Base-by-base conservation (phyloP, 441 rosid species). In the Pelargonium fulgidum region DNA sequence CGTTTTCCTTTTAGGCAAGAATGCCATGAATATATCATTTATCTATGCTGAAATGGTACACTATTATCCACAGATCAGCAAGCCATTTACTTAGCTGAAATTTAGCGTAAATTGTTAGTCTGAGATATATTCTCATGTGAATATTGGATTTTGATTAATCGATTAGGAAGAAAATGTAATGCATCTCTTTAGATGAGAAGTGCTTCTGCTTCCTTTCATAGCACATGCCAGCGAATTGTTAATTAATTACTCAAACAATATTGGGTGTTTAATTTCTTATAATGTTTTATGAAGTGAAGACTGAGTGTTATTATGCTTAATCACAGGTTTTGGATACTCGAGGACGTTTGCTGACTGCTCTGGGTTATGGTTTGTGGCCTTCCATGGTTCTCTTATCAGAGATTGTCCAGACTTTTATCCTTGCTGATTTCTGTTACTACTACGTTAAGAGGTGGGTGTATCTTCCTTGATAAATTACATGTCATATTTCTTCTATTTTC, bases 311-410 rank as follows among this genome's bases (percentile, higher is more conserved):
- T 0, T 50, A 50, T 50, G 12, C 3, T 17, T 19, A 14, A 56
- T 19, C 3, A 56, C 80, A 85, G 90, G 84, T 87, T 62, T 65
- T 85, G 70, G 87, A 87, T 66, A 84, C 92, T 1, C 75, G 81
- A 61, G 90, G 90, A 20, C 72, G 77, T 66, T 75, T 85, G 63
- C 72, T 87, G 73, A 81, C 81, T 0, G 88, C 90, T 44, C 78
- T 87, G 70, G 92, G 90, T 39, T 82, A 85, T 44, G 92, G 90
- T 7, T 74, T 87, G 59, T 85, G 89, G 92, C 90, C 92, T 47
- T 74, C 81, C 52, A 75, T 85, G 84, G 90, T 87, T n/a, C 85
- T 87, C 12, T 69, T 87, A 65, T 81, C 87, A 0, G 87, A 87
- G 77, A 76, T 84, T 45, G 70, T 87, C 68, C 90, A 83, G 78